Percentiles rank a stretch among this genome's conserved stretches.
Conservation (phyloP, 2,329 filamentous ascomycete genomes). For the Talaromyces funiculosus region DNA sequence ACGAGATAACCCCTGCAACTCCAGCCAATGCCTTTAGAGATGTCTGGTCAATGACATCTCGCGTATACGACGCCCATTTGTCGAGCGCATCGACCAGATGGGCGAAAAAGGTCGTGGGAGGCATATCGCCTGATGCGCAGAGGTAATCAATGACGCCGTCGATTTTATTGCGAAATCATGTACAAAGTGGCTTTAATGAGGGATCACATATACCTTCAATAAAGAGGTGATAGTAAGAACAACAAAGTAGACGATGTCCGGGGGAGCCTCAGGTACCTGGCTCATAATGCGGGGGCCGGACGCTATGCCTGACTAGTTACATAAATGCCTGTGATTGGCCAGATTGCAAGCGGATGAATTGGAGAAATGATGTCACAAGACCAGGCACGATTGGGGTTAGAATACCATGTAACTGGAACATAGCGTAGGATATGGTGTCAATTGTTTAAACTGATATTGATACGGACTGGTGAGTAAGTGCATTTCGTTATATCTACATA, state of each 20-base stretch:
- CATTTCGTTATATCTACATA: too few relatives aligned
- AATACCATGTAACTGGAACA: background rate
- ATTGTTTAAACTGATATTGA: too few relatives aligned
- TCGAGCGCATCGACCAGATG: background rate
- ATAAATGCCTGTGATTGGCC: background rate
- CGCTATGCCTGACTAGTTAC: background rate
- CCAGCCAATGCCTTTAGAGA: slow-evolving; percentile 6
- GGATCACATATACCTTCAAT: background rate
- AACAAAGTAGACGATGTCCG: background rate
- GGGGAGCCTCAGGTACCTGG: background rate
- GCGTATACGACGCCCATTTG: slow-evolving; percentile 4
- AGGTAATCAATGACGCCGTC: background rate
- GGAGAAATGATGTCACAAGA: background rate
- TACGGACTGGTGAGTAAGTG: too few relatives aligned
- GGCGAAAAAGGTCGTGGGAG: slow-evolving; percentile 3
- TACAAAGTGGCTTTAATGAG: background rate
- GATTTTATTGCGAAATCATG: background rate
- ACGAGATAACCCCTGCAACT: slow-evolving; percentile 7
- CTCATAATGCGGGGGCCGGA: background rate
- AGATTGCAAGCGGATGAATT: background rate
- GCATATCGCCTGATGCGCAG: background rate
- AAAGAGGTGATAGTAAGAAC: background rate
- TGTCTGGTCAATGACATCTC: slow-evolving; percentile 8
- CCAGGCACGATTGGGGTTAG: background rate
- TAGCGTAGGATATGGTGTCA: background rate